phyloP scores from a whole-genome alignment of 1,284 basidiomycete genomes.

The Cerrena zonata region DNA sequence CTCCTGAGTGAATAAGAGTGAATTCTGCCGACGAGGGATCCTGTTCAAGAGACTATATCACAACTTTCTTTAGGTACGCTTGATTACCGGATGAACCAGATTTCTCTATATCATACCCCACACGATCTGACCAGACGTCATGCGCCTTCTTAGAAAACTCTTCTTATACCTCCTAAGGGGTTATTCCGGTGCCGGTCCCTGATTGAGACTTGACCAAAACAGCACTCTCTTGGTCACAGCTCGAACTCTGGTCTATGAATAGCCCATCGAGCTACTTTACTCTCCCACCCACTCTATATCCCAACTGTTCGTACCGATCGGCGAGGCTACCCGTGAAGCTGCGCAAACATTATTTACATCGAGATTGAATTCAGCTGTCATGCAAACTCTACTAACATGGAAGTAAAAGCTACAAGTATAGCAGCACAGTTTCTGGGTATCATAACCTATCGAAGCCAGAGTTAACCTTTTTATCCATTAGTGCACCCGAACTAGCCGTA shows the following conservation, averaged over 20 bases:
- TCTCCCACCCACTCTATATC: neutral
- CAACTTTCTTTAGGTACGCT: neutral
- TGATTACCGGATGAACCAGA: neutral
- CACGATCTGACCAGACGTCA: neutral
- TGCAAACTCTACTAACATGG: too few species aligned
- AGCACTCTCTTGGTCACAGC: too few species aligned
- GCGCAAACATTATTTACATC: neutral
- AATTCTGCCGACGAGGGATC: neutral
- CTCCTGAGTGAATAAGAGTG: too few species aligned
- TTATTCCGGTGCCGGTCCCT: neutral
- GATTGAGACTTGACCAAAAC: too few species aligned
- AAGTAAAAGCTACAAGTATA: too few species aligned
- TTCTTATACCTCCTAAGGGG: neutral
- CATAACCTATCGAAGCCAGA: neutral
- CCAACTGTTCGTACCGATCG: neutral
- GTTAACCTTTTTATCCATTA: too few species aligned
- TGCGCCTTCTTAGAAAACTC: neutral
- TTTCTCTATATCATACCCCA: too few species aligned
- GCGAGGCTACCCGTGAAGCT: neutral
- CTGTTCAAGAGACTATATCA: neutral
- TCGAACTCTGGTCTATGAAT: neutral
- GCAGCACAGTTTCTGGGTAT: too few species aligned
- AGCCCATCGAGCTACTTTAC: neutral
- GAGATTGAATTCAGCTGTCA: too few species aligned
- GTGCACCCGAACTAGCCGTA: too few species aligned